A percentile compares a stretch with the other conserved stretches of the same genome.
Conservation (phyloP, 768 basidiomycete genomes). For the Boletus vermiculosoides region DNA sequence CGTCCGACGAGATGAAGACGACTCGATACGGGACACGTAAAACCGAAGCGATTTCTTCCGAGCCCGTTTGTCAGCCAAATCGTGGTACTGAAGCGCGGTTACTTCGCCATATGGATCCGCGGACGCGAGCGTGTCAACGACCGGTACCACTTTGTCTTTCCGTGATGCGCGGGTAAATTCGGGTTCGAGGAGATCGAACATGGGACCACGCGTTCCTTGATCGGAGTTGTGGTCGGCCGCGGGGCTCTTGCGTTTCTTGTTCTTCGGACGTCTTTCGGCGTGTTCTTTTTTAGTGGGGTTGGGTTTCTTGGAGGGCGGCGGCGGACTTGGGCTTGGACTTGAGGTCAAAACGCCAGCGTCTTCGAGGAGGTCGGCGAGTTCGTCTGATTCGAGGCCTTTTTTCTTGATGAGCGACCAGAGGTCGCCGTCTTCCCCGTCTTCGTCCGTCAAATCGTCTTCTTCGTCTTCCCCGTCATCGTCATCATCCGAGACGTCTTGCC, state of each 20-base stretch:
- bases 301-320: constrained; percentile 4
- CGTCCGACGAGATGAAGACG: constrained; percentile 69
- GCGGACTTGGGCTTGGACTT: constrained; percentile 15
- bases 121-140: constrained; percentile 7
- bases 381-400: constrained; percentile 40
- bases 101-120: constrained; percentile 70
- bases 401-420: constrained; percentile 43
- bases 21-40: constrained; percentile 90
- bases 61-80: constrained; percentile 80
- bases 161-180: constrained; percentile 39
- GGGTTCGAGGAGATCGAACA: constrained; percentile 82
- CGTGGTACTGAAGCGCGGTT: constrained; percentile 61
- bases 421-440: constrained; percentile 40
- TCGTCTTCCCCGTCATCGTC: constrained; percentile 37
- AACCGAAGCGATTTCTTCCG: constrained; percentile 84
- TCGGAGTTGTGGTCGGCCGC: constrained; percentile 12
- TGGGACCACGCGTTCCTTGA: constrained; percentile 31
- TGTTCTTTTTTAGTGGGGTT: constrained; percentile 9
- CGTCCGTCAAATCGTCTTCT: constrained; percentile 35
- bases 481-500: constrained; percentile 46
- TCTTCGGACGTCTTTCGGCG: constrained; percentile 36
- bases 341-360: constrained; percentile 39
- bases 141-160: constrained; percentile 10
- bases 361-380: constrained; percentile 56
- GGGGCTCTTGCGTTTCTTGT: constrained; percentile 60